Conservation (phyloP, 108 stramenopile species). For the Licmophora abbreviata region DNA sequence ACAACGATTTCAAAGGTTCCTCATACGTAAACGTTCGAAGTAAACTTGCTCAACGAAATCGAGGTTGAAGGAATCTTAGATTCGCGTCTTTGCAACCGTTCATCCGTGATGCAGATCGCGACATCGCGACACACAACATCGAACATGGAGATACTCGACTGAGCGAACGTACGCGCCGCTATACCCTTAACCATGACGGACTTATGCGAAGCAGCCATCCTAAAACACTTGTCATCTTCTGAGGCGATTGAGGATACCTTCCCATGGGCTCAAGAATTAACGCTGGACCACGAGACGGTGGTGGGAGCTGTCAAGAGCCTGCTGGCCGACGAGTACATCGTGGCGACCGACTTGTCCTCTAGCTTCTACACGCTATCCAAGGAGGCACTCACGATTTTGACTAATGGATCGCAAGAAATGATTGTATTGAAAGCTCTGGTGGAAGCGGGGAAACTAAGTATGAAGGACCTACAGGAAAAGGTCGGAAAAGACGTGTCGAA, state of each 20-base stretch:
- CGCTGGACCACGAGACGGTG: constrained; percentile 71
- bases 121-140: too few relatives aligned
- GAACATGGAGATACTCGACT: too few relatives aligned
- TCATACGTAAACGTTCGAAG: too few relatives aligned
- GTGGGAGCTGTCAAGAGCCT: constrained; percentile 85
- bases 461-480: constrained; percentile 50
- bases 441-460: constrained; percentile 46
- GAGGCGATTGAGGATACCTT: constrained; percentile 70
- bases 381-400: constrained; percentile 68
- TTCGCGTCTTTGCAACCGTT: too few relatives aligned
- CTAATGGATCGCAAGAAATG: constrained; percentile 82
- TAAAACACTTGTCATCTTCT: constrained; percentile 51
- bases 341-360: constrained; percentile 38
- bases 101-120: too few relatives aligned
- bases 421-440: constrained; percentile 61
- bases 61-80: too few relatives aligned
- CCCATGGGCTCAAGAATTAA: constrained; percentile 29
- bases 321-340: constrained; percentile 72
- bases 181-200: constrained; percentile 37
- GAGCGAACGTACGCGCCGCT: too few relatives aligned
- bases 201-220: constrained; percentile 53
- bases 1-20: too few relatives aligned
- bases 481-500: constrained; percentile 83
- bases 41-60: too few relatives aligned
- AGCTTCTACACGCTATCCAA: constrained; percentile 56